Base-by-base conservation (phyloP, 495 filamentous ascomycete species). In the Hypoxylon perforatum region DNA sequence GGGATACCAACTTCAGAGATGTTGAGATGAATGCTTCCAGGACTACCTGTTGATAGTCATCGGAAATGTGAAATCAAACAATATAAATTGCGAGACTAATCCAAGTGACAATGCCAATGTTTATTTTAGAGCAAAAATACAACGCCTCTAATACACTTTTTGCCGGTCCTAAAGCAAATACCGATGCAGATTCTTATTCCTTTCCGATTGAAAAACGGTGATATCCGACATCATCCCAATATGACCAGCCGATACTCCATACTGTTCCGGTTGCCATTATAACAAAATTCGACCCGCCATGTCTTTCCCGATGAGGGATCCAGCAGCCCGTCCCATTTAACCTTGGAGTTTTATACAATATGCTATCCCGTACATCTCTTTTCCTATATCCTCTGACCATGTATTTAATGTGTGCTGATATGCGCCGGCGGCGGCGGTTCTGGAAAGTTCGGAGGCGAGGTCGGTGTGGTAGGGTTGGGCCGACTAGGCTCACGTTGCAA, bases 391-490 rank as follows among this genome's bases (percentile, higher is more conserved):
- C 38, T 60, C 17, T 53, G 15, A 22, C 18, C 22, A 56, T n/a
- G 17, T 8, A 36, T 42, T 59, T 25, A 69, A 55, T 35, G 50
- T 15, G 56, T 39, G 46, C 48, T 55, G 21, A 72, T 54, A 4
- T 69, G 49, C 11, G 70, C 70, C 42, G 61, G 69, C 11, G 65
- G 70, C 33, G 70, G 70, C 21, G 50, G 70, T 50, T 61, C 62
- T n/a, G 65, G 70, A 19, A 63, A n/a, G 25, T 45, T 63, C n/a
- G 50, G 28, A 3, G 57, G 22, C 10, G 63, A 22, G 9, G 39
- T 12, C 3, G 58, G 57, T 15, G 47, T 38, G 4, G 61, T 41
- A 30, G 66, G 52, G 35, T 56, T 38, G 3, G 61, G 7, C 21
- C 35, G 55, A 33, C 47, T 28, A 3, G 60, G 8, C 14, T 18